Percentiles rank a stretch among this genome's conserved stretches.
phyloP scores from a whole-genome alignment of 2,329 filamentous ascomycete genomes.

The Hypoxylon sp. region DNA sequence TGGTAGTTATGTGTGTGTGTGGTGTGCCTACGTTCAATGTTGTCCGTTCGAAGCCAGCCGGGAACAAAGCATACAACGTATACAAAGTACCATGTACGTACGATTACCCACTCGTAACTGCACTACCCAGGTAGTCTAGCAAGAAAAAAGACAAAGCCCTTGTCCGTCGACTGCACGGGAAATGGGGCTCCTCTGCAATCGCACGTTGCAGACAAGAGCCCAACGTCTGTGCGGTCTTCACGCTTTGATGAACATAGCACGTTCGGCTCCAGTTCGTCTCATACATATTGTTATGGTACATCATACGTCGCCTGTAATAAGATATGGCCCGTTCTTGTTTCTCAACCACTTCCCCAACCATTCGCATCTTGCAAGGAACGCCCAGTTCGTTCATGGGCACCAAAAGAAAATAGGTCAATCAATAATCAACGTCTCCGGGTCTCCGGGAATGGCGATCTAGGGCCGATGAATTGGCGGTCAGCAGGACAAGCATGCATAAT shows the following conservation, averaged over 20 bases:
- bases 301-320: conserved; percentile 49
- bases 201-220: conserved; percentile 43
- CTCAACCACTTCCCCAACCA: conserved; percentile 12
- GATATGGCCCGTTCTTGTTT: conserved; percentile 35
- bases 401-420: conserved; percentile 18
- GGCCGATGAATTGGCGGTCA: conserved; percentile 67
- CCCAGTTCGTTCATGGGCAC: conserved; percentile 31
- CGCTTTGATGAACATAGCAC: conserved; percentile 46
- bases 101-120: conserved; percentile 8
- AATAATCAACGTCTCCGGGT: conserved; percentile 47
- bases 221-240: conserved; percentile 53
- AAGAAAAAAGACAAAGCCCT: conserved; percentile 41
- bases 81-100: conserved; percentile 17
- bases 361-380: conserved; percentile 11
- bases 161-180: conserved; percentile 50
- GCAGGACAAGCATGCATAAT: conserved; percentile 55
- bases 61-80: conserved; percentile 16
- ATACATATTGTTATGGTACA: conserved; percentile 41
- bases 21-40: conserved; percentile 13
- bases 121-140: conserved; percentile 15
- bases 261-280: conserved; percentile 40
- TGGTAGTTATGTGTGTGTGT: conserved; percentile 16
- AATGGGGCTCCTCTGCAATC: conserved; percentile 51
- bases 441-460: conserved; percentile 51
- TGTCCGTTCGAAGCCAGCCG: conserved; percentile 27